These are phyloP conservation scores for Bidens hawaiensis DNA, from an alignment of 140 eudicot species.

Conservation along the genomic window DNA sequence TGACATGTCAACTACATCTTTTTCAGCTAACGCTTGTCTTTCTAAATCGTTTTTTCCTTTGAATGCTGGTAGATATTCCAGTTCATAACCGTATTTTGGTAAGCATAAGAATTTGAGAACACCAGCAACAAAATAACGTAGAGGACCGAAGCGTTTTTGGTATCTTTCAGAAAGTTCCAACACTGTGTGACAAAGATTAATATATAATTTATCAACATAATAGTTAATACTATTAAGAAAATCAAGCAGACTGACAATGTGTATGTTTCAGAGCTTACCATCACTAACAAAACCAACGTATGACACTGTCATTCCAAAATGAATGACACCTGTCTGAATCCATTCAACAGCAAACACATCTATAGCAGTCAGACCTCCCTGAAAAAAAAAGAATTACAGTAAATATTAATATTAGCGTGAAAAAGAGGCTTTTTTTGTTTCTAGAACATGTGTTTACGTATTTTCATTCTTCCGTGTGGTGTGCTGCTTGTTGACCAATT, in stretches of 20 bases:
- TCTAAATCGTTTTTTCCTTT: constrained; percentile 46
- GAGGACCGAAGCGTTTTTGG: constrained; percentile 93
- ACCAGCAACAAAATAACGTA: constrained; percentile 98
- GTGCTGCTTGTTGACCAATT: constrained; percentile 3
- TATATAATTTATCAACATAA: neutral
- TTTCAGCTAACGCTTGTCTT: constrained; percentile 38
- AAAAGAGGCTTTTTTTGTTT: neutral
- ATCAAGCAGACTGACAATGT: neutral
- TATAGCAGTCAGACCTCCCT: constrained; percentile 97
- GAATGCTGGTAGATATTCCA: constrained; percentile 80
- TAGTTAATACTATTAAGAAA: neutral
- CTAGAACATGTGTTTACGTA: neutral
- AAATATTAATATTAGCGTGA: neutral
- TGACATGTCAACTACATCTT: constrained; percentile 71
- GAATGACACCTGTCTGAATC: constrained; percentile 83
- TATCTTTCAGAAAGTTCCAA: constrained; percentile 92
- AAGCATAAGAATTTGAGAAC: constrained; percentile 82
- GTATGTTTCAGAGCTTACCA: constrained; percentile 44
- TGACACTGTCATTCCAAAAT: constrained; percentile 88
- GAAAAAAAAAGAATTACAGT: constrained; percentile 18
- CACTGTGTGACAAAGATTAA: constrained; percentile 41
- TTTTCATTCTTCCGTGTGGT: neutral
- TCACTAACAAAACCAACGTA: constrained; percentile 94
- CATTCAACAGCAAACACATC: constrained; percentile 97
- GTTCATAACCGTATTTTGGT: constrained; percentile 82